Base-by-base conservation (phyloP, 1,284 basidiomycete species). In the Peniophora sp. region DNA sequence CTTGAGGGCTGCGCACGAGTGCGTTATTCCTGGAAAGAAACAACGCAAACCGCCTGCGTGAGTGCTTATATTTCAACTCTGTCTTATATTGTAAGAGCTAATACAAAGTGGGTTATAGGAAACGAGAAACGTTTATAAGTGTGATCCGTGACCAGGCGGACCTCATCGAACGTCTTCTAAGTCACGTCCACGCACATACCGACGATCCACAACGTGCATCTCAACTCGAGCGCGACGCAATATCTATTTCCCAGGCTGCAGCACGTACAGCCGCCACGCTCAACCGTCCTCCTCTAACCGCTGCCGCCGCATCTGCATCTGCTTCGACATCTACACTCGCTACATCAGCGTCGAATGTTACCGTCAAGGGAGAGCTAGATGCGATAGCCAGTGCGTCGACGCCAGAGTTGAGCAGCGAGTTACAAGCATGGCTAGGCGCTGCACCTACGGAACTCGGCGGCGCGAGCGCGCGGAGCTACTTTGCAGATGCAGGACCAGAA, bases 31-130 rank as follows among this genome's bases (percentile, higher is more conserved):
- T 25, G 84, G 84, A n/a, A 72, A 81, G 53, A 88, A 86, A 65
- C 83, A 84, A 58, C 80, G 85, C 52, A 71, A 82, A 49, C 75
- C 83, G n/a, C 85, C 85, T 50, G 86, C 84, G 86, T 89, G 65
- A 62, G 83, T 68, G 27, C 24, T 43, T 45, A 34, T 8, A 38
- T 45, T 23, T 47, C 43, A 39, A 22, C 48, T 27, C 45, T 17
- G 43, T 9, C 1, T 17, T 5, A 46, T n/a, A 52, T 24, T 27
- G 54, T 52, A 36, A 56, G 41, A 47, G 16, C 48, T 25, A 47
- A 23, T 24, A 24, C 44, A 2, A 2, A 34, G 25, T 34, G 25
- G 22, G 16, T 48, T 49, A 36, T 50, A 67, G 85, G 43, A 89
- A 90, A 74, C 83, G 88, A 14, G 88, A 89, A 60, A 72, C 84